Percentiles rank a stretch among this genome's conserved stretches.
Conservation (phyloP, 345 rosid species). For the Orychophragmus violaceus region DNA sequence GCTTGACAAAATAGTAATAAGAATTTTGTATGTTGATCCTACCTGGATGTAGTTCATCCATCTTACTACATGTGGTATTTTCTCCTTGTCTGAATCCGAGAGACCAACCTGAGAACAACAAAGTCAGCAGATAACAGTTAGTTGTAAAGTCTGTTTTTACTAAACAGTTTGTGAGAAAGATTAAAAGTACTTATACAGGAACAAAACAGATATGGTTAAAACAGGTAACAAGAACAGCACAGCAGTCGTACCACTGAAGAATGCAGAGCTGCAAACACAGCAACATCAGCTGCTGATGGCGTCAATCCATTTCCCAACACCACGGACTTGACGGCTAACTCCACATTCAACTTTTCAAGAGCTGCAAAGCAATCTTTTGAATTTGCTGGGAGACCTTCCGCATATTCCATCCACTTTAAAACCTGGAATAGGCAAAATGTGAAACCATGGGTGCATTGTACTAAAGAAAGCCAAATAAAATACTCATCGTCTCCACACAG, state of each 20-base stretch:
- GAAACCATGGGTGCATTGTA: too few relatives aligned
- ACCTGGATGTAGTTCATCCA: constrained; percentile 94
- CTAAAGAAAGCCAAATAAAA: too few relatives aligned
- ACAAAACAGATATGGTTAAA: too few relatives aligned
- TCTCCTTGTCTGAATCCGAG: constrained; percentile 43
- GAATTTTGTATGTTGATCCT: not conserved
- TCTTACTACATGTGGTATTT: constrained; percentile 61
- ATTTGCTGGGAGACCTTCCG: constrained; percentile 48
- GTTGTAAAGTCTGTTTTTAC: not conserved
- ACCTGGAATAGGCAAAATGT: constrained; percentile 46
- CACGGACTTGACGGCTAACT: constrained; percentile 58
- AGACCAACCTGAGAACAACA: constrained; percentile 45
- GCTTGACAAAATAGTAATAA: not conserved
- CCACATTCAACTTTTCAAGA: constrained; percentile 51
- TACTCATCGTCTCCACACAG: not conserved
- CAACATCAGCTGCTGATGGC: constrained; percentile 68
- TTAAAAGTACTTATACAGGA: too few relatives aligned
- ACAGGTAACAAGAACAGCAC: too few relatives aligned
- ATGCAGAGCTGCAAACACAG: constrained; percentile 63
- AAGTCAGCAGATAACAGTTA: constrained; percentile 5
- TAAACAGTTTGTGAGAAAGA: not conserved
- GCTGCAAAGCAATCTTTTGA: constrained; percentile 38
- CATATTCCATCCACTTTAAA: constrained; percentile 63
- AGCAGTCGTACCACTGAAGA: constrained; percentile 47
- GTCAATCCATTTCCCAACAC: constrained; percentile 64